A percentile compares a stretch with the other conserved stretches of the same genome.
phyloP scores from a whole-genome alignment of 371 early-diverging fungal genomes.

The Haplosporangium sp. region DNA sequence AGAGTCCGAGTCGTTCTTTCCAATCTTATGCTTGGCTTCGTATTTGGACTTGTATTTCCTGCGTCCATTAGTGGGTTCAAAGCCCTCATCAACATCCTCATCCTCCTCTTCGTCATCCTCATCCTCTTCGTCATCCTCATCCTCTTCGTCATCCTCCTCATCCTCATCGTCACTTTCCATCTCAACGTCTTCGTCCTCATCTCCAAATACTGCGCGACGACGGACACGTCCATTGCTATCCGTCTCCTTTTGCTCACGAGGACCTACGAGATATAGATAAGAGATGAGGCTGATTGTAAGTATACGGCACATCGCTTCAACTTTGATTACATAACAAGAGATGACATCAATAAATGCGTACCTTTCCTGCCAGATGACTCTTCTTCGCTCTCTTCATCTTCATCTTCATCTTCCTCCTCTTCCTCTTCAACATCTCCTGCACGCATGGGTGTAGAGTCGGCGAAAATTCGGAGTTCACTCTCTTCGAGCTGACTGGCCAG shows the following conservation, averaged over 20 bases:
- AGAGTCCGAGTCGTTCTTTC: conserved; percentile 56
- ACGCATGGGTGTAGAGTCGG: conserved; percentile 76
- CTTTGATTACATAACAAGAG: no score
- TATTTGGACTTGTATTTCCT: conserved; percentile 58
- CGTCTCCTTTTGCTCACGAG: conserved; percentile 58
- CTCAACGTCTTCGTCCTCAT: conserved; percentile 58
- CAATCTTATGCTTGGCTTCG: conserved; percentile 49
- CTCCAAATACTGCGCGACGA: conserved; percentile 70
- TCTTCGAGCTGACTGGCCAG: conserved; percentile 81
- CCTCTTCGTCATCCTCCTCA: conserved; percentile 55
- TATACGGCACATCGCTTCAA: no score
- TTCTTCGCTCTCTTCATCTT: conserved; percentile 54
- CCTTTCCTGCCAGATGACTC: conserved; percentile 45
- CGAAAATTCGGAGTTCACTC: conserved; percentile 87
- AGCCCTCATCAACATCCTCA: conserved; percentile 56
- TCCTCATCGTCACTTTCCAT: conserved; percentile 58
- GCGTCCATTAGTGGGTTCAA: conserved; percentile 29
- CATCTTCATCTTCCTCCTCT: conserved; percentile 52
- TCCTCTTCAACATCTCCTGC: conserved; percentile 67
- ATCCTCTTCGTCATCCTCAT: conserved; percentile 57
- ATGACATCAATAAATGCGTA: background rate
- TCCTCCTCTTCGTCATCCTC: conserved; percentile 61
- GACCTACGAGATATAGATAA: conserved; percentile 23
- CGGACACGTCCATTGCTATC: conserved; percentile 65
- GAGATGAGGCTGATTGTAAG: no score